Evolutionary conservation across 2,329 filamentous ascomycete genomes (phyloP).

Genomic region (Venturia carpophila): DNA sequence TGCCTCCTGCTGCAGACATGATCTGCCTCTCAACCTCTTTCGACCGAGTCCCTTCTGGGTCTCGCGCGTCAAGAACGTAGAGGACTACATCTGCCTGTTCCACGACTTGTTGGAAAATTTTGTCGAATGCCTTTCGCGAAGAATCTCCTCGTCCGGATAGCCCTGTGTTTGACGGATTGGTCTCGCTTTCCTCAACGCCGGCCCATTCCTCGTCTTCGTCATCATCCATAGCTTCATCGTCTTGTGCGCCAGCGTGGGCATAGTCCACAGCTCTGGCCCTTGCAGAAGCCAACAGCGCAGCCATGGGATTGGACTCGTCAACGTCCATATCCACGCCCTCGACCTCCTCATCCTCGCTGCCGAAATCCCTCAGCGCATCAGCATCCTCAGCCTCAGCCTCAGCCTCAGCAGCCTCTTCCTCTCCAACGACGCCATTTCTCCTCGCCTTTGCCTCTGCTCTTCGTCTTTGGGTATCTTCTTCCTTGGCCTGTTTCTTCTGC

Average conservation of each 20-base stretch:
- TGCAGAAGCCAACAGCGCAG: constrained; percentile 79
- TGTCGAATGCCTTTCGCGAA: constrained; percentile 85
- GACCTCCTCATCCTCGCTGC: constrained; percentile 34
- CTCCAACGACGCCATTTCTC: constrained; percentile 31
- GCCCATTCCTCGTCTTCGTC: constrained; percentile 47
- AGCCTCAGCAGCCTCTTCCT: constrained; percentile 40
- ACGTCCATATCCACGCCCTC: constrained; percentile 42
- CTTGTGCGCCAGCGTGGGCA: constrained; percentile 59
- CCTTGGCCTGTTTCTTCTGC: constrained; percentile 71
- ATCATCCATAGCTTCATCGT: constrained; percentile 50
- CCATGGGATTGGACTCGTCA: constrained; percentile 72
- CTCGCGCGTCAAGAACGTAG: constrained; percentile 86
- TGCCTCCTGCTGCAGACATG: constrained; percentile 76
- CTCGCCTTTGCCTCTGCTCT: constrained; percentile 58
- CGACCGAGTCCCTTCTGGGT: constrained; percentile 84
- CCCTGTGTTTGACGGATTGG: constrained; percentile 31
- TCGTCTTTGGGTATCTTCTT: constrained; percentile 64
- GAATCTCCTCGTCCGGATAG: constrained; percentile 42
- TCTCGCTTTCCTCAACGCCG: constrained; percentile 41
- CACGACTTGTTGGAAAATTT: constrained; percentile 89
- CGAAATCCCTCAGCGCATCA: constrained; percentile 15
- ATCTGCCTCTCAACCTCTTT: constrained; percentile 84
- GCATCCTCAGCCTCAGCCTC: constrained; percentile 41
- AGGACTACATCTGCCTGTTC: constrained; percentile 84
- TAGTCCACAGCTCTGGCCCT: constrained; percentile 69